Percentiles rank a stretch among this genome's conserved stretches.
These are phyloP conservation scores for Syzygium aromaticum DNA, from an alignment of 345 rosid genomes.

Conservation along the genomic window DNA sequence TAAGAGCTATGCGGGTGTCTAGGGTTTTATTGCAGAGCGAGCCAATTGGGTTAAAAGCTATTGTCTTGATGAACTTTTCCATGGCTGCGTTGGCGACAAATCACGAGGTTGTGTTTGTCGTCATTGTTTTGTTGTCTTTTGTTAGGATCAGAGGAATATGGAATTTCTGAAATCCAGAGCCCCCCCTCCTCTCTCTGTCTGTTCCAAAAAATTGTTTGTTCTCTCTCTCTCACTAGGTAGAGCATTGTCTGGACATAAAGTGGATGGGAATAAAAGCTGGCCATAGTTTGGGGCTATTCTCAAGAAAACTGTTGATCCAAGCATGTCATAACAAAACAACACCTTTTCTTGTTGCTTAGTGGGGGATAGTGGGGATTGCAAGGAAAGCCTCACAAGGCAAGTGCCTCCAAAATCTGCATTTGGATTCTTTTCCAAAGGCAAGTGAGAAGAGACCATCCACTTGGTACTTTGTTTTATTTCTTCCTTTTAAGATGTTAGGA, in stretches of 20 bases:
- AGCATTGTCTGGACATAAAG: constrained; percentile 14
- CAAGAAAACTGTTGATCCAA: constrained; percentile 19
- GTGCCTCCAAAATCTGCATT: constrained; percentile 29
- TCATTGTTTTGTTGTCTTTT: constrained; percentile 38
- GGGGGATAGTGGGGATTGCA: constrained; percentile 37
- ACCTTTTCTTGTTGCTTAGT: constrained; percentile 32
- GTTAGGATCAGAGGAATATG: constrained; percentile 38
- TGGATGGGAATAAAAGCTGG: constrained; percentile 53
- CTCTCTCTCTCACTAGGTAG: not conserved
- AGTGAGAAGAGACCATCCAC: not conserved
- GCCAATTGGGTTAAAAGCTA: constrained; percentile 17
- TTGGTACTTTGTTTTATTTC: not conserved
- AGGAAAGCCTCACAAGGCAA: constrained; percentile 10
- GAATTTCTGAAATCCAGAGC: constrained; percentile 55
- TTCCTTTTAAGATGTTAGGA: not conserved
- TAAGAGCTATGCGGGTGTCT: not conserved
- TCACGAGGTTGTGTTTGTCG: constrained; percentile 51
- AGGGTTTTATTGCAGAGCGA: constrained; percentile 27
- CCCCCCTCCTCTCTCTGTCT: constrained; percentile 2
- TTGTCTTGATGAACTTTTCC: constrained; percentile 21
- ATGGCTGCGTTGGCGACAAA: constrained; percentile 42
- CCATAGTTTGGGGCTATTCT: constrained; percentile 28
- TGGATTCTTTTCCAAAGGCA: constrained; percentile 9
- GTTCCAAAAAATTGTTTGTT: not conserved
- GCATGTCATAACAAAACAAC: constrained; percentile 38